A percentile compares a stretch with the other conserved stretches of the same genome.
phyloP scores from a whole-genome alignment of 495 filamentous ascomycete genomes.

The Penicillium canescens region DNA sequence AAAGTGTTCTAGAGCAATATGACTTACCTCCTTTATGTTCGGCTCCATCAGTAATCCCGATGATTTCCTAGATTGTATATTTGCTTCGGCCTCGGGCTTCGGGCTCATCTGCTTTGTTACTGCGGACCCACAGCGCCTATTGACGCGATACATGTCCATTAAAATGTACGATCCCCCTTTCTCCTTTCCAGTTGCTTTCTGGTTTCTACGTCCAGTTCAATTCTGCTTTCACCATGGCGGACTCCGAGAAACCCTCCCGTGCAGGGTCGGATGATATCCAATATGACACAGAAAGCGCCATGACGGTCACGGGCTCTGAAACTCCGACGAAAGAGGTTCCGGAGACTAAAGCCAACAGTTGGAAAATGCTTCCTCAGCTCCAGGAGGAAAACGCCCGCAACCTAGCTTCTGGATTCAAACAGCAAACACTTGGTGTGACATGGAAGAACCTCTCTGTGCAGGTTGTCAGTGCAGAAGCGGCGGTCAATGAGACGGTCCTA shows the following conservation, averaged over 20 bases:
- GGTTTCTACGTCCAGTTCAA: no score
- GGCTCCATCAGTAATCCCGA: no score
- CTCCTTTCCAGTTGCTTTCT: no score
- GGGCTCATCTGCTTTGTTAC: no score
- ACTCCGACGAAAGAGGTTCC: constrained; percentile 8
- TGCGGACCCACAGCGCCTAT: no score
- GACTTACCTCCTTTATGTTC: no score
- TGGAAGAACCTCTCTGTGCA: constrained; percentile 52
- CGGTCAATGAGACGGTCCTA: constrained; percentile 49
- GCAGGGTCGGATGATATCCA: constrained; percentile 14
- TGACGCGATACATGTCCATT: no score
- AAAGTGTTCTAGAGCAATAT: no score
- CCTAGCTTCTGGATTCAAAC: constrained; percentile 45
- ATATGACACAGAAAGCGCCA: constrained; percentile 34
- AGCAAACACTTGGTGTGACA: constrained; percentile 54
- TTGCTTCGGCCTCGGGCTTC: no score
- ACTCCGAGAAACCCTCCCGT: constrained; percentile 11
- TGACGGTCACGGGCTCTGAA: constrained; percentile 29
- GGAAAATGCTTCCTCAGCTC: constrained; percentile 48
- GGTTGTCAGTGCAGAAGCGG: constrained; percentile 43
- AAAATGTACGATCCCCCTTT: no score
- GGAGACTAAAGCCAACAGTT: constrained; percentile 35
- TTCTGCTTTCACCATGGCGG: constrained; percentile 25
- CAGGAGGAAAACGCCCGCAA: constrained; percentile 44
- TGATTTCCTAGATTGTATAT: no score